Conservation (phyloP, 495 filamentous ascomycete species). For the Aspergillus hancockii region DNA sequence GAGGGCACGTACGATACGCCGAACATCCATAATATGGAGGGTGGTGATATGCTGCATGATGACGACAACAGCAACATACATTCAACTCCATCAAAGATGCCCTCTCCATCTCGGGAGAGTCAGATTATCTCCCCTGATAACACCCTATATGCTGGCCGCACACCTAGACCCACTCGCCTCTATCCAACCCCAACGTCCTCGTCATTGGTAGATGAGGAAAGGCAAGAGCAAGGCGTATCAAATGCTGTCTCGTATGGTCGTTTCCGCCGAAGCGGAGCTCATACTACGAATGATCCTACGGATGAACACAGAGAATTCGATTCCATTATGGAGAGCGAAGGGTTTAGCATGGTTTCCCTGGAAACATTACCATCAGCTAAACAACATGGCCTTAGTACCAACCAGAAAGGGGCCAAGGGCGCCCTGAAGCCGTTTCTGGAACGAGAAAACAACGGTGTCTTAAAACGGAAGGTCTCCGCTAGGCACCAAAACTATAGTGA, state of each 20-base stretch:
- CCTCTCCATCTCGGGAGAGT: conserved; percentile 34
- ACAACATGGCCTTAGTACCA: conserved; percentile 34
- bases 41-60: conserved; percentile 29
- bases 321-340: conserved; percentile 61
- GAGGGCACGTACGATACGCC: conserved; percentile 32
- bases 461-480: conserved; percentile 33
- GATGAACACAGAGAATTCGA: conserved; percentile 51
- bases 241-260: background rate
- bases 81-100: conserved; percentile 46
- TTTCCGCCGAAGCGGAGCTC: conserved; percentile 10
- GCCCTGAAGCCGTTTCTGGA: conserved; percentile 29
- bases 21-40: conserved; percentile 32
- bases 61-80: conserved; percentile 34
- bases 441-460: conserved; percentile 30
- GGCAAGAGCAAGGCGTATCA: conserved; percentile 14
- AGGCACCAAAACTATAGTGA: conserved; percentile 16
- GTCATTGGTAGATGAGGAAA: conserved; percentile 42
- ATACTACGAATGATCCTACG: conserved; percentile 35
- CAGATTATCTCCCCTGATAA: conserved; percentile 32
- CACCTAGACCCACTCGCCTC: conserved; percentile 31
- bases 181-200: conserved; percentile 48
- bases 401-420: conserved; percentile 23
- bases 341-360: conserved; percentile 60
- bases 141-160: conserved; percentile 32
- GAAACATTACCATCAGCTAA: conserved; percentile 52